phyloP scores from a whole-genome alignment of 805 yeast genomes.

The Pichia scutulata region DNA sequence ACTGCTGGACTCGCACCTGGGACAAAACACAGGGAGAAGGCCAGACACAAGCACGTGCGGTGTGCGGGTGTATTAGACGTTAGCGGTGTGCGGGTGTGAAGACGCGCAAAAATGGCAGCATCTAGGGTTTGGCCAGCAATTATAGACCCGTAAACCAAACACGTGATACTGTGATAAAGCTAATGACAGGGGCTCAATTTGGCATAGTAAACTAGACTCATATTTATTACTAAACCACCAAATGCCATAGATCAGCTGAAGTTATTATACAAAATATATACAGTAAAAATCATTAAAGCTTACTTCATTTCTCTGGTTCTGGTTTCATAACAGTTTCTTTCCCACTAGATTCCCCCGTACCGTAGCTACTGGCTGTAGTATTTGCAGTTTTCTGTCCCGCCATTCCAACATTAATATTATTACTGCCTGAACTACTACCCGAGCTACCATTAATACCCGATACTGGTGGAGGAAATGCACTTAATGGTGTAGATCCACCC shows the following conservation, averaged over 20 bases:
- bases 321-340: neutral
- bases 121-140: too few species aligned
- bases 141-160: too few species aligned
- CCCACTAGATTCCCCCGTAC: neutral
- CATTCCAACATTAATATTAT: neutral
- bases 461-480: conserved; percentile 13
- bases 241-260: too few species aligned
- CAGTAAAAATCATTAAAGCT: too few species aligned
- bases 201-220: too few species aligned
- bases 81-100: neutral
- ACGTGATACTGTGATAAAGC: too few species aligned
- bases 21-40: neutral
- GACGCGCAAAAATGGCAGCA: neutral
- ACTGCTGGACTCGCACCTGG: neutral
- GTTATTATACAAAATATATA: too few species aligned
- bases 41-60: neutral
- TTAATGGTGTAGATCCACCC: conserved; percentile 36
- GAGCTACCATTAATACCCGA: conserved; percentile 11
- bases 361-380: neutral
- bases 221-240: too few species aligned
- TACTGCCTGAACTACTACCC: neutral
- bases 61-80: neutral
- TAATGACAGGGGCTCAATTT: too few species aligned
- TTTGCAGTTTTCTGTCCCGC: neutral
- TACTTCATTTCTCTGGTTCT: neutral